Base-by-base conservation (phyloP, 192 early-diverging fungal species). In the Funneliformis geosporum region DNA sequence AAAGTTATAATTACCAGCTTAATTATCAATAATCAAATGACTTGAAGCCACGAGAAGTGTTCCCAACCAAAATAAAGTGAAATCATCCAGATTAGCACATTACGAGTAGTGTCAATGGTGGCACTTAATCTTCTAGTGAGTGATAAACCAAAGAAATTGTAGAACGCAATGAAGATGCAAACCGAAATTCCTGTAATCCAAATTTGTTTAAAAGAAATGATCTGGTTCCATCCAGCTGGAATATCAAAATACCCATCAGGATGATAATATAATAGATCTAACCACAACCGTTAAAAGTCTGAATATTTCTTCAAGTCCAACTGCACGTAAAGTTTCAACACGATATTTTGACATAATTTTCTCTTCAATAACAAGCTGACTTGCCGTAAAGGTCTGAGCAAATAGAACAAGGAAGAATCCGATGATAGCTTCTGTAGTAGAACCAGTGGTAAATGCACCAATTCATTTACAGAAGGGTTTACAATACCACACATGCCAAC, bases 351-450 rank as follows among this genome's bases (percentile, higher is more conserved):
- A 79, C 87, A 99, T 87, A 75, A 99, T 92, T 83, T 94, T 95
- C 82, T 99, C 97, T 81, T 99, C 97, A 62, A 98, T 86, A n/a
- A 99, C 96, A 88, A 99, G 98, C 84, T 97, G 96, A 1, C 91
- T 85, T 16, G 97, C 96, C 0, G 96, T 96, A 82, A 99, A 94
- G 46, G 95, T 84, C 83, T 99, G 97, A 23, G 96, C 97, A 59
- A 93, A 86, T 44, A 98, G 87, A 12, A 98, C 95, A 46, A 99
- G 80, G 8, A 88, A 62, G 11, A 98, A 92, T 59, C 97, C 97
- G 39, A 97, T 55, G 12, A 91, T 47, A 0, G 94, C 91, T 61
- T 91, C 88, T 60, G 86, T 82, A 44, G 82, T 75, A 60, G 81
- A 82, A 42, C 81, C n/a, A n/a, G n/a, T n/a, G n/a, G n/a, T n/a